These are phyloP conservation scores for Myxozyma lipomycoides DNA, from an alignment of 805 yeast species.

Conservation along the genomic window DNA sequence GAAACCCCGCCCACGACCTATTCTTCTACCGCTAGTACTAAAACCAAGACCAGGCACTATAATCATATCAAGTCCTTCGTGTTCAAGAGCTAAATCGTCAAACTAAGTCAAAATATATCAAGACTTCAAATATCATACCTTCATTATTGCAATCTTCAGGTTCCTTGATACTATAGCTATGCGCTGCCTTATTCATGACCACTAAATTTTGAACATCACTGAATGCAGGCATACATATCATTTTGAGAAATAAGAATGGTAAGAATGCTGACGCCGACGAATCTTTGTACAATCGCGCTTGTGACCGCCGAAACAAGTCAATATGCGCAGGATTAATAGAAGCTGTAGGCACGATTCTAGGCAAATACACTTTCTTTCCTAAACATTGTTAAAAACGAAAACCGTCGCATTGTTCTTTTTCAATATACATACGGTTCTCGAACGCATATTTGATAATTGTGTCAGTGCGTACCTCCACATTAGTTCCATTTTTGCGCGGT, in stretches of 20 bases:
- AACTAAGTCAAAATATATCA: background rate
- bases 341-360: slow-evolving; percentile 45
- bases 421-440: slow-evolving; percentile 40
- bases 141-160: slow-evolving; percentile 13
- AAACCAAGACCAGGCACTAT: slow-evolving; percentile 87
- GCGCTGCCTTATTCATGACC: slow-evolving; percentile 2
- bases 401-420: background rate
- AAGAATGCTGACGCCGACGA: slow-evolving; percentile 1
- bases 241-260: slow-evolving; percentile 12
- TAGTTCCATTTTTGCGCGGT: slow-evolving; percentile 19
- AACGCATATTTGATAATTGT: slow-evolving; percentile 53
- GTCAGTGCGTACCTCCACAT: slow-evolving; percentile 58
- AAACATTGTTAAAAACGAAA: background rate
- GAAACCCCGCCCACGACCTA: slow-evolving; percentile 93
- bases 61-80: slow-evolving; percentile 59
- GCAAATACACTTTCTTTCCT: slow-evolving; percentile 38
- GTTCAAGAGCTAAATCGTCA: slow-evolving; percentile 25
- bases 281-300: background rate
- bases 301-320: slow-evolving; percentile 5
- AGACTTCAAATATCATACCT: slow-evolving; percentile 9
- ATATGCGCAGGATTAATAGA: background rate
- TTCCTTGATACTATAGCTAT: slow-evolving; percentile 13
- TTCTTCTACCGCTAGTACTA: slow-evolving; percentile 47
- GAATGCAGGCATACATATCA: slow-evolving; percentile 5
- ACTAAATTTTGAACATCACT: slow-evolving; percentile 1